Base-by-base conservation (phyloP, 1,139 yeast species). In the Pneumocystis oryctolagi region DNA sequence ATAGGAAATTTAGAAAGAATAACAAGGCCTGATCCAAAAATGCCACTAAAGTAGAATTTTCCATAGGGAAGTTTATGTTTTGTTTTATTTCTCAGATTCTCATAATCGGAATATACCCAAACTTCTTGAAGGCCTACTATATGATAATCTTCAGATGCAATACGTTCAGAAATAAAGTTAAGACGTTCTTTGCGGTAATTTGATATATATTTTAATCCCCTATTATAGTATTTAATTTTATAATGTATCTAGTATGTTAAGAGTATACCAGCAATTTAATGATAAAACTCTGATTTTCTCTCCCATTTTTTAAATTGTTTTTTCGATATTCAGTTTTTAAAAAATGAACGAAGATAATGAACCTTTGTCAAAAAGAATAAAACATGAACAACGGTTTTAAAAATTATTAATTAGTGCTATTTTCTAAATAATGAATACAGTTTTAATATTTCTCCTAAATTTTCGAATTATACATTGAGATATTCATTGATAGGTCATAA, bases 21-120 rank as follows among this genome's bases (percentile, higher is more conserved):
- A 0, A 89, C 95, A 62, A 92, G 78, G 0, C 99, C 99, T 0
- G 98, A 97, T 0, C 99, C 99, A 3, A 92, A 69, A 9, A 92
- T 87, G 1, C 98, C 98, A 34, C 67, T 64, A 68, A 81, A 83
- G 74, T 86, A 92, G 64, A 80, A 77, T 66, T 96, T 79, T 63
- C 83, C 74, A 73, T 82, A 84, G 0, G 92, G 94, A 69, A 81
- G 86, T 59, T 72, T 73, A 0, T 70, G 69, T 1, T 73, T 66
- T 65, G 90, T 82, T 12, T 73, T 73, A 1, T 69, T 67, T 30
- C 79, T 78, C 32, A 92, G 74, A 65, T 82, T 81, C 0, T 80
- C 78, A 89, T 92, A 90, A 72, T 92, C 98, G 60, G 80, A 83
- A 67, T 83, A 80, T 60, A 86, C 85, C 99, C 99, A 92, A 9